Percentiles rank a stretch among this genome's conserved stretches.
Evolutionary conservation across 257 asterid genomes (phyloP).

Genomic region (Nicotiana benthamiana): DNA sequence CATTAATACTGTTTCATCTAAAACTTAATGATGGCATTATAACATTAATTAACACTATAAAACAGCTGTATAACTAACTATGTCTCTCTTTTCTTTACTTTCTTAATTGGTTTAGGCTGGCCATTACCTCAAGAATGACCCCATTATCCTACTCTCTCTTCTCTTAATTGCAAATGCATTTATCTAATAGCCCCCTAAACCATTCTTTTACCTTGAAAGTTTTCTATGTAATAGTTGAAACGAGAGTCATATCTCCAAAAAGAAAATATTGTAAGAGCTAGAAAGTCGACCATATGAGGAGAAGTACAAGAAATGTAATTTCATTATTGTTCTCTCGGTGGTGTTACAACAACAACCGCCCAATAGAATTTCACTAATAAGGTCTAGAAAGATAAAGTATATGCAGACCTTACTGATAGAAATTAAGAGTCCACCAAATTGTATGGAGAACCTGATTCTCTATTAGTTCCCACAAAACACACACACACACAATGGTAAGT

Average conservation of each 20-base stretch:
- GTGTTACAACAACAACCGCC: too few relatives aligned
- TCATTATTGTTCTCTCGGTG: too few relatives aligned
- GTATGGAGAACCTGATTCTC: too few relatives aligned
- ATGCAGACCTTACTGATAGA: too few relatives aligned
- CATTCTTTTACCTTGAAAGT: not conserved
- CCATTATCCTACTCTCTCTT: not conserved
- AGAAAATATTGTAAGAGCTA: too few relatives aligned
- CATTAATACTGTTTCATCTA: not conserved
- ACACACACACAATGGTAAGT: too few relatives aligned
- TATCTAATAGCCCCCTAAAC: not conserved
- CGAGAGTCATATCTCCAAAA: not conserved
- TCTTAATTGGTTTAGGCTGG: conserved; percentile 13
- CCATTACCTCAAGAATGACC: not conserved
- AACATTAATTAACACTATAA: conserved; percentile 9
- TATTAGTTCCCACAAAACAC: too few relatives aligned
- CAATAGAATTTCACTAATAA: too few relatives aligned
- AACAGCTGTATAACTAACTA: conserved; percentile 5
- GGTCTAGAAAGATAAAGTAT: too few relatives aligned
- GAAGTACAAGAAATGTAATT: too few relatives aligned
- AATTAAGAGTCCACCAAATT: too few relatives aligned
- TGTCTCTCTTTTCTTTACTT: not conserved
- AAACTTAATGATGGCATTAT: conserved; percentile 5
- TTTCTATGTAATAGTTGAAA: not conserved
- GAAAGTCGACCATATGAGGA: too few relatives aligned
- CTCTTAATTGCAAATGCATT: conserved; percentile 1